Conservation (phyloP, 2,329 filamentous ascomycete genomes). For the Westerdykella ornata region DNA sequence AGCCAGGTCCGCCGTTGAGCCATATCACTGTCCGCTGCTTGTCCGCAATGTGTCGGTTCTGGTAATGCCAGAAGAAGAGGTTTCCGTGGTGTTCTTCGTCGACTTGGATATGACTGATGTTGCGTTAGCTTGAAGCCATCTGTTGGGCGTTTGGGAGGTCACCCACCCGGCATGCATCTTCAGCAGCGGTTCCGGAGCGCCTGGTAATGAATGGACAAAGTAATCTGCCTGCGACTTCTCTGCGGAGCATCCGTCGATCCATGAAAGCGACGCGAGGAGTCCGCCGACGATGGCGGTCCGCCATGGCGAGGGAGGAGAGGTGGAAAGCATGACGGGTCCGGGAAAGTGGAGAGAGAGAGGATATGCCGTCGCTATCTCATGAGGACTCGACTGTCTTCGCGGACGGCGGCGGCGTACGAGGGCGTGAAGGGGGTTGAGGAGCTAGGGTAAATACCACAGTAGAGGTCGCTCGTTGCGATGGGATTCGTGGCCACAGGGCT, state of each 20-base stretch:
- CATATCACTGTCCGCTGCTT: conserved; percentile 87
- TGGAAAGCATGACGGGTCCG: conserved; percentile 10
- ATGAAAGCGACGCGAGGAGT: conserved; percentile 27
- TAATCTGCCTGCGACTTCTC: conserved; percentile 72
- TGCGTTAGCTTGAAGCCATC: conserved; percentile 3
- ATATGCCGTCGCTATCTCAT: conserved; percentile 33
- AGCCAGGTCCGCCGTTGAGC: conserved; percentile 95
- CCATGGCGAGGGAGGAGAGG: conserved; percentile 25
- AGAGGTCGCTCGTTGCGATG: conserved; percentile 3
- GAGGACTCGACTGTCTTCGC: conserved; percentile 4
- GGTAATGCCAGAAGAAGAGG: conserved; percentile 97
- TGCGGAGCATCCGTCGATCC: conserved; percentile 33
- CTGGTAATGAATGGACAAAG: conserved; percentile 78
- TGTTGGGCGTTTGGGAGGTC: conserved; percentile 17
- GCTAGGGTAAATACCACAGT: not conserved
- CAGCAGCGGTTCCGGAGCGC: conserved; percentile 69
- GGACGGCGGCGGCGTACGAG: not conserved
- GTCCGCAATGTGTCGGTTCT: conserved; percentile 92
- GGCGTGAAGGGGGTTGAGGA: not conserved
- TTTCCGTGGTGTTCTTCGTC: conserved; percentile 80
- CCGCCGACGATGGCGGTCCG: conserved; percentile 29
- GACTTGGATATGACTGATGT: conserved; percentile 77
- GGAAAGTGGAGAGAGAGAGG: conserved; percentile 15
- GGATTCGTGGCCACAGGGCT: conserved; percentile 10
- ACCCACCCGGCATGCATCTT: conserved; percentile 98